Conservation (phyloP, 495 filamentous ascomycete genomes). For the Oleoguttula mirabilis region DNA sequence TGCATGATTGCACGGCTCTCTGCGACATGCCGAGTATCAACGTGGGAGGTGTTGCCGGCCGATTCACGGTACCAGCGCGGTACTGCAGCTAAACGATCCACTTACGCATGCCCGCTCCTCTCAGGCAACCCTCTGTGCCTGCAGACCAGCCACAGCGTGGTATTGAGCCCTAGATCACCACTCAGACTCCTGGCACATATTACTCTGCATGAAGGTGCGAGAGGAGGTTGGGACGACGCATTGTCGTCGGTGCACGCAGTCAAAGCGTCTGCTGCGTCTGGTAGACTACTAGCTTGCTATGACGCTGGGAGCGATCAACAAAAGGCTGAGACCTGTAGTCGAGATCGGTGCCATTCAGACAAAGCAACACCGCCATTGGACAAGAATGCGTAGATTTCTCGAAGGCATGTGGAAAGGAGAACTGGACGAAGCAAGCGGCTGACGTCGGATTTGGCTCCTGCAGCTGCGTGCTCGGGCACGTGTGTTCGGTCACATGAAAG, state of each 20-base stretch:
- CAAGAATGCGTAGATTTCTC: too few relatives aligned
- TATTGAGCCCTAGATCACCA: not conserved
- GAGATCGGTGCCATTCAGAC: too few relatives aligned
- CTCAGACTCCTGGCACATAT: not conserved
- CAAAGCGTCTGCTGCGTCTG: not conserved
- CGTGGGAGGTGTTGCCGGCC: not conserved
- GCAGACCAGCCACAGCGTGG: not conserved
- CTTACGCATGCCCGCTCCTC: too few relatives aligned
- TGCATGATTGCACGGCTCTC: not conserved
- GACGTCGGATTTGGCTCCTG: constrained; percentile 11
- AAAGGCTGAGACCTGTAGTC: not conserved
- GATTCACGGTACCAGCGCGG: too few relatives aligned
- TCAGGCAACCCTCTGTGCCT: too few relatives aligned
- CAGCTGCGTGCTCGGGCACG: constrained; percentile 7
- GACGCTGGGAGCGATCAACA: not conserved
- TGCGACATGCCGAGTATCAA: not conserved
- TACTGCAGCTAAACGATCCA: constrained; percentile 2
- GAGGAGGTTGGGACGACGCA: constrained; percentile 12
- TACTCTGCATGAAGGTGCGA: constrained; percentile 1
- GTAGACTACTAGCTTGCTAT: not conserved
- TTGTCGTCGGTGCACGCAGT: constrained; percentile 7
- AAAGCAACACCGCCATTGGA: too few relatives aligned
- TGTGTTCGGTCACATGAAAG: constrained; percentile 8
- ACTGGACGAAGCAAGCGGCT: constrained; percentile 1
- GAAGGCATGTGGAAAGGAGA: too few relatives aligned